Evolutionary conservation across 352 stramenopile species (phyloP), one percentile per base, ranked within the genome.

Genomic region (Peronosclerospora sorghi): DNA sequence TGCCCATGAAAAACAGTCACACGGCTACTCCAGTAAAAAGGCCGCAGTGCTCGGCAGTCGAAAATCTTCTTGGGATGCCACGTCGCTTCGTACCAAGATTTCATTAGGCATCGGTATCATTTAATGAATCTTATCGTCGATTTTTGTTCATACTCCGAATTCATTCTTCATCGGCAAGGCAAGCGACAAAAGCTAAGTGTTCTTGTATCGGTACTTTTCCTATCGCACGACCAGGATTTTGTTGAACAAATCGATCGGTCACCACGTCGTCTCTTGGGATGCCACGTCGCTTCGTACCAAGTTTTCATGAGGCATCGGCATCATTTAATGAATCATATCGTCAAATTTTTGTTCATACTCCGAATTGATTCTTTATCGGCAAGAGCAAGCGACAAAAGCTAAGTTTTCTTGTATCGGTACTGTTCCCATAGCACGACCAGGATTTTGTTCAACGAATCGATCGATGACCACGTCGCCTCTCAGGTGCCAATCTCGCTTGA

Each of bases 271-370:
- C 32, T 39, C 46, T 36, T 27, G 41, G 46, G 32, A 41, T 57
- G 51, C 46, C 51, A 13, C 51, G 46, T 51, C 51, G 45, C 26
- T 64, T 12, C 51, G 55, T 10, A 56, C 26, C 18, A 64, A 56
- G 13, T 28, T 64, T 14, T 23, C 21, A 28, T 32, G 28, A 15
- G 27, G 48, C 27, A 24, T 18, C 2, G 52, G 41, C 28, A 32
- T 40, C 60, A 60, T 64, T 54, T 64, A 60, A 60, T 9, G 5
- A 45, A 12, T 35, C 12, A 18, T 18, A 24, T 14, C 29, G 0
- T 13, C 15, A n/a, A 24, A 8, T 14, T 29, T 41, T 27, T 29
- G 20, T 41, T 15, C 18, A 12, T 41, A 41, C 21, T 41, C 12
- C 35, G 19, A 29, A 35, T 35, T 35, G 10, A 17, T n/a, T n/a